Evolutionary conservation across 1,284 basidiomycete genomes (phyloP), one percentile per base, ranked within the genome.

Genomic region (Tranzscheliella williamsii): DNA sequence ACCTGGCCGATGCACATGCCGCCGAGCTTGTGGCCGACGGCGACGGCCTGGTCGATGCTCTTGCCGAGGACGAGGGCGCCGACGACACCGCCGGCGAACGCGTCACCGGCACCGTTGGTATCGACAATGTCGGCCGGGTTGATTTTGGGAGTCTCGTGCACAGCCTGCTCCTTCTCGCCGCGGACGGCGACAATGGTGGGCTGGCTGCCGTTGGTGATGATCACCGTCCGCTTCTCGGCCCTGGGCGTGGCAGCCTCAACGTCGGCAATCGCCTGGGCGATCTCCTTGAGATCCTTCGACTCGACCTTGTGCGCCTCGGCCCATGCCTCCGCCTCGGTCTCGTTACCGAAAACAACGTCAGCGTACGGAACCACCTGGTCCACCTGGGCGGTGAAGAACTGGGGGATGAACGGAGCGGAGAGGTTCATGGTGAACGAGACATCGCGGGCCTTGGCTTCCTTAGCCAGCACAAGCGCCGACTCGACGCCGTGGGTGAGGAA

Each of bases 21-120:
- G 84, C 89, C 94, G 70, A 97, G 79, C 80, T 87, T 88, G 81
- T 98, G 94, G 2, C 94, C 95, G 33, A 85, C 85, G 78, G 89
- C 84, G 58, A 98, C 84, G 46, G 84, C 85, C 78, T 91, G 86
- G 32, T 89, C 87, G 38, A 93, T 76, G 35, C 75, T 80, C 84
- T 91, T 96, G 20, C 91, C 92, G 32, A 84, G 79, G 40, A 91
- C 86, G 42, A 86, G 83, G 1, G 88, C 93, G 40, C 90, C 95
- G 39, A 97, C 79, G 82, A 97, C 93, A 38, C 91, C 95, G 58
- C 95, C 95, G n/a, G 92, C 91, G 71, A 98, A 98, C 41, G 91
- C 92, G 79, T 99, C 95, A 42, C 95, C 95, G n/a, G 95, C 95
- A 42, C 91, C 95, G 80, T 98, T 99, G 48, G 95, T 99, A 80